phyloP scores from a whole-genome alignment of 2,329 filamentous ascomycete genomes.

The Aaosphaeria pasadenensis region DNA sequence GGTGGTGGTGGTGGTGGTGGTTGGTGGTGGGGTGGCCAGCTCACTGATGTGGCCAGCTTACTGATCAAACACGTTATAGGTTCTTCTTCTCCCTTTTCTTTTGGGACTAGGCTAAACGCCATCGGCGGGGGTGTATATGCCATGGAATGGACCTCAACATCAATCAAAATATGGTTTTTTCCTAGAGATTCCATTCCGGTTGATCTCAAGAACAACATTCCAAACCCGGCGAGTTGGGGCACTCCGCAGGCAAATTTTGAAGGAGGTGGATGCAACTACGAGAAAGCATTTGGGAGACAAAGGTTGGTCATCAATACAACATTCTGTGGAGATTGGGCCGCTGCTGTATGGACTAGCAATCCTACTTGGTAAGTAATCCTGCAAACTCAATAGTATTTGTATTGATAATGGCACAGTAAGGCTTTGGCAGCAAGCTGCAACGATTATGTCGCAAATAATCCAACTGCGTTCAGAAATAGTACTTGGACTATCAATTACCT shows the following conservation, averaged over 20 bases:
- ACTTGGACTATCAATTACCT: constrained; percentile 41
- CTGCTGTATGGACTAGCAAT: constrained; percentile 52
- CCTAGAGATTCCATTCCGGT: constrained; percentile 23
- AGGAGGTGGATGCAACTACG: constrained; percentile 33
- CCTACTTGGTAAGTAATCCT: constrained; percentile 44
- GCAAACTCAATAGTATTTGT: not conserved
- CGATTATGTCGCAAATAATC: constrained; percentile 11
- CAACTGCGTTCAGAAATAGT: constrained; percentile 10
- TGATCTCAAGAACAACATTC: constrained; percentile 46
- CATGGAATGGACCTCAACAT: constrained; percentile 19
- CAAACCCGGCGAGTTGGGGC: constrained; percentile 63
- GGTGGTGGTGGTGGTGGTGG: no score
- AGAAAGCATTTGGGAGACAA: constrained; percentile 35
- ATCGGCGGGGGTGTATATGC: constrained; percentile 25
- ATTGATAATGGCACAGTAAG: constrained; percentile 19
- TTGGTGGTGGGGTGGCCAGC: no score
- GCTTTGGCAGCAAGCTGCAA: constrained; percentile 17
- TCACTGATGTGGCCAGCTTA: no score
- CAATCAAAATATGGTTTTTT: constrained; percentile 22
- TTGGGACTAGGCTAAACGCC: constrained; percentile 14
- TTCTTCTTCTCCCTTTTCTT: constrained; percentile 6
- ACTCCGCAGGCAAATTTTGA: constrained; percentile 62
- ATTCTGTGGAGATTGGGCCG: constrained; percentile 62
- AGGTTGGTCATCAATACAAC: constrained; percentile 40
- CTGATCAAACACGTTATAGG: no score